Evolutionary conservation across 805 yeast genomes (phyloP).

Genomic region (Ogataea trehaloabstinens): DNA sequence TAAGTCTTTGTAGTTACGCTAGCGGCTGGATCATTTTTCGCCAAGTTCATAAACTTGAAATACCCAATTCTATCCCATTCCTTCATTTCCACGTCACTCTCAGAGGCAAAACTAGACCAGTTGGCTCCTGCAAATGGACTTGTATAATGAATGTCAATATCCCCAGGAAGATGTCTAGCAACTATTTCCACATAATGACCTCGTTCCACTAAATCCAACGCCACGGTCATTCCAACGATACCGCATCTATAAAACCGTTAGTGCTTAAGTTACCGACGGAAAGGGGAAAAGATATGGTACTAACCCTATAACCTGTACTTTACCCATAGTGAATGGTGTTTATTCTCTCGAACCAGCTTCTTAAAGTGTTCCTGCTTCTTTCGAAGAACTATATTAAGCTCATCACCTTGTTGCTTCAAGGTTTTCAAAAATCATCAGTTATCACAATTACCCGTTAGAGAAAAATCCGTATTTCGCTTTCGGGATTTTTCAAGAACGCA

Average conservation of each 20-base stretch:
- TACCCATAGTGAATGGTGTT: too few species aligned
- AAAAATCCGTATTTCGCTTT: too few species aligned
- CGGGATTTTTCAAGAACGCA: too few species aligned
- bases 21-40: constrained; percentile 51
- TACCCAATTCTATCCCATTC: constrained; percentile 51
- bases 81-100: constrained; percentile 34
- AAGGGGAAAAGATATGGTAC: background rate
- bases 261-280: background rate
- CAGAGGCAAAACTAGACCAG: constrained; percentile 59
- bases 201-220: constrained; percentile 39
- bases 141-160: constrained; percentile 49
- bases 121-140: constrained; percentile 75
- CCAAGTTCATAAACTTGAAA: constrained; percentile 42
- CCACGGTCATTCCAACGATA: constrained; percentile 55
- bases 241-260: constrained; percentile 29
- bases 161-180: constrained; percentile 55
- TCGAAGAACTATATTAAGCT: too few species aligned
- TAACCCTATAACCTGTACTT: constrained; percentile 12
- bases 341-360: too few species aligned
- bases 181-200: constrained; percentile 43
- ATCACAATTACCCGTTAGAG: too few species aligned
- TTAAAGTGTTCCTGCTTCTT: too few species aligned
- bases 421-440: too few species aligned
- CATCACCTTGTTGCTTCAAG: too few species aligned
- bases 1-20: constrained; percentile 30